Conservation (phyloP, 768 basidiomycete genomes). For the Psilocybe azurescens region DNA sequence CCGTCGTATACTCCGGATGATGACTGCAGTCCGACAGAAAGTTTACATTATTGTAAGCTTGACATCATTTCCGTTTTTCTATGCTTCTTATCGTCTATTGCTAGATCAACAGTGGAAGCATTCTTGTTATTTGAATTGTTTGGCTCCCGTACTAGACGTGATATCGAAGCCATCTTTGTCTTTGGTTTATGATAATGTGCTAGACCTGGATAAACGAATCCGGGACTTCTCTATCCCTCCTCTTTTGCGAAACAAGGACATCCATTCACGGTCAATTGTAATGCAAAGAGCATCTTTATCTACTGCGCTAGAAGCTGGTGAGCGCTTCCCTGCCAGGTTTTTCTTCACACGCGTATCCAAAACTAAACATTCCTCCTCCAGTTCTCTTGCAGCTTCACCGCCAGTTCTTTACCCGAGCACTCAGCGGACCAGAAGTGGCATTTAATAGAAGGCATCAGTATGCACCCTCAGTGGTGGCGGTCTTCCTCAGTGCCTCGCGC, state of each 20-base stretch:
- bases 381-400: slow-evolving; percentile 72
- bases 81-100: slow-evolving; percentile 5
- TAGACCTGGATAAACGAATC: slow-evolving; percentile 62
- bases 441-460: slow-evolving; percentile 69
- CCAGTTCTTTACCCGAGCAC: slow-evolving; percentile 68
- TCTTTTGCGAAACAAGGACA: slow-evolving; percentile 47
- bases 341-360: not conserved
- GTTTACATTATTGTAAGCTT: slow-evolving; percentile 47
- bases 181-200: slow-evolving; percentile 51
- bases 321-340: slow-evolving; percentile 16
- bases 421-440: slow-evolving; percentile 60
- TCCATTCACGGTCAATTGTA: slow-evolving; percentile 48
- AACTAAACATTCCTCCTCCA: slow-evolving; percentile 26
- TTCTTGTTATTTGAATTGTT: slow-evolving; percentile 60
- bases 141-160: slow-evolving; percentile 64
- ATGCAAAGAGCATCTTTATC: slow-evolving; percentile 67
- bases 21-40: slow-evolving; percentile 40
- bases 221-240: slow-evolving; percentile 65
- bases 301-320: slow-evolving; percentile 68
- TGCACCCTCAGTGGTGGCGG: slow-evolving; percentile 73
- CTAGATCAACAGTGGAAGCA: slow-evolving; percentile 78
- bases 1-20: slow-evolving; percentile 51
- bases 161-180: slow-evolving; percentile 57
- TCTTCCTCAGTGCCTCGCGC: slow-evolving; percentile 65
- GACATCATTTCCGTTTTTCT: not conserved